These are phyloP conservation scores for Geranium brycei DNA, from an alignment of 345 rosid species.

Conservation along the genomic window DNA sequence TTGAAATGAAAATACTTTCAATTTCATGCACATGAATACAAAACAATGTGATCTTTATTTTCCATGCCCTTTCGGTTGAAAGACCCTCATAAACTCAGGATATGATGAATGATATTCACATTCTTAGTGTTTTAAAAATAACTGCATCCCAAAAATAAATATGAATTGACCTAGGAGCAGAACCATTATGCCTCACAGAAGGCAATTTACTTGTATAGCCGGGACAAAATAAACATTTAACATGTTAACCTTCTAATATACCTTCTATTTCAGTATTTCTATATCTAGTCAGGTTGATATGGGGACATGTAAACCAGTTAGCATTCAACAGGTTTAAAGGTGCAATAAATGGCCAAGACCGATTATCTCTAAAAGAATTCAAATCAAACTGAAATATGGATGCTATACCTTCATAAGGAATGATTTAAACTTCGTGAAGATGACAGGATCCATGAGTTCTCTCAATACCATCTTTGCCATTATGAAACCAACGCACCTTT, in stretches of 20 bases:
- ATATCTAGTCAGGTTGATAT: not conserved
- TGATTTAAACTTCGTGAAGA: conserved; percentile 61
- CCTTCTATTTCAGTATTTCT: no score
- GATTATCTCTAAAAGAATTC: no score
- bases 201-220: not conserved
- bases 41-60: no score
- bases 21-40: not conserved
- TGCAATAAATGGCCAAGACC: no score
- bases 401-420: conserved; percentile 61
- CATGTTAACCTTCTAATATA: not conserved
- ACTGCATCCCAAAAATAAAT: no score
- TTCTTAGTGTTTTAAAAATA: no score
- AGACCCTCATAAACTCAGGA: not conserved
- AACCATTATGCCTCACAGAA: not conserved
- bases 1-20: not conserved
- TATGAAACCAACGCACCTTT: conserved; percentile 88
- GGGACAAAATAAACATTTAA: not conserved
- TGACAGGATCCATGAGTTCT: conserved; percentile 80
- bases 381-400: not conserved
- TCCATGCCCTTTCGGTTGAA: no score
- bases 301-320: not conserved
- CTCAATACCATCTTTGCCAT: conserved; percentile 96
- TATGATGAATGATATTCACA: not conserved
- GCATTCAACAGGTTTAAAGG: no score
- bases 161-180: no score